Evolutionary conservation across 768 basidiomycete species (phyloP).

Genomic region (Hysterangium stoloniferum): DNA sequence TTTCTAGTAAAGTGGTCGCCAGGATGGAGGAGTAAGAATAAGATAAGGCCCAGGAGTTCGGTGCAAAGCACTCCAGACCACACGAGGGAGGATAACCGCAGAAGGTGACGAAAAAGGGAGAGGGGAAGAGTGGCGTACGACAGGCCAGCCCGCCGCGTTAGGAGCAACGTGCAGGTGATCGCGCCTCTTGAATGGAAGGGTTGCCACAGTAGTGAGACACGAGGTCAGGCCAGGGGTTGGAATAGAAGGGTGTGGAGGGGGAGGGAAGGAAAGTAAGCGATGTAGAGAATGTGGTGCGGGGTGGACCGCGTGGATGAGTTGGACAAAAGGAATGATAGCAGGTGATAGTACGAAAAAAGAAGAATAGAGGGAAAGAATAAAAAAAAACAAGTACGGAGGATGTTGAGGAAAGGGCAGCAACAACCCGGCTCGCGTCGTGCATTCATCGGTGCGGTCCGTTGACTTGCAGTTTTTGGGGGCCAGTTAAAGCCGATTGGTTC

Average conservation of each 20-base stretch:
- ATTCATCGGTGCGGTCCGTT: neutral
- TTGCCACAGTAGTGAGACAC: slow-evolving; percentile 4
- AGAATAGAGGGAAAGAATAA: neutral
- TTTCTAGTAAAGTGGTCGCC: slow-evolving; percentile 8
- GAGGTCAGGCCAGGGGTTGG: neutral
- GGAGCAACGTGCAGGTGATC: slow-evolving; percentile 5
- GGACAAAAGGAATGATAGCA: neutral
- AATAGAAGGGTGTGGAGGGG: neutral
- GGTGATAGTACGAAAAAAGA: neutral
- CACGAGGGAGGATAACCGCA: neutral
- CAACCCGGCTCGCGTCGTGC: neutral
- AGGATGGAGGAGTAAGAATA: slow-evolving; percentile 2
- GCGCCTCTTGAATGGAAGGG: neutral
- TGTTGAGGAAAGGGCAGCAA: neutral
- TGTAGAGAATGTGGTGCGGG: neutral
- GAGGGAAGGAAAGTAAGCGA: neutral
- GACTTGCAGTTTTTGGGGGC: neutral
- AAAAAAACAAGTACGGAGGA: neutral
- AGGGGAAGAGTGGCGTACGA: neutral
- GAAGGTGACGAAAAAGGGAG: neutral
- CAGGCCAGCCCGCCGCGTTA: slow-evolving; percentile 12
- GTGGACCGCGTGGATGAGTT: slow-evolving; percentile 2
- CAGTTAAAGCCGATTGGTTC: neutral
- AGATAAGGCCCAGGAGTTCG: neutral
- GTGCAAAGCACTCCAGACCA: no score